phyloP scores from a whole-genome alignment of 148 eudicot genomes.

The Hydrangea macrophylla region DNA sequence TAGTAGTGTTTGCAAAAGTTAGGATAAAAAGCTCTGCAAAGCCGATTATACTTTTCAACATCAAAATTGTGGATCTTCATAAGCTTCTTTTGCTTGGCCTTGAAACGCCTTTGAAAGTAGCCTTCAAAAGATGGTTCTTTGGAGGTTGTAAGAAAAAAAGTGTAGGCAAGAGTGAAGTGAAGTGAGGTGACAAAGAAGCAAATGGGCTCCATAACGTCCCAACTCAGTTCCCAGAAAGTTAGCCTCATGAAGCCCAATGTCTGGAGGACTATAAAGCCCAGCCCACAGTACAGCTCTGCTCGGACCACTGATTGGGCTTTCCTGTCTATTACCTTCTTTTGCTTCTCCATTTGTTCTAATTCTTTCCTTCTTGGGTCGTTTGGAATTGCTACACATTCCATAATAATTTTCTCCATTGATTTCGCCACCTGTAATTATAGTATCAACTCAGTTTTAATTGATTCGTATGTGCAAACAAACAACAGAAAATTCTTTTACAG shows the following conservation, averaged over 20 bases:
- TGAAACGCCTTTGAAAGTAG: slow-evolving; percentile 43
- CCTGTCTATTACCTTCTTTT: slow-evolving; percentile 46
- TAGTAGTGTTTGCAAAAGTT: not conserved
- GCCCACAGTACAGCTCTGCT: slow-evolving; percentile 55
- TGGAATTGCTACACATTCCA: slow-evolving; percentile 37
- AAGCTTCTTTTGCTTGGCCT: slow-evolving; percentile 54
- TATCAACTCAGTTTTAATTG: not conserved
- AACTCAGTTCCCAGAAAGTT: slow-evolving; percentile 68
- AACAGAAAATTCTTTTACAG: no score
- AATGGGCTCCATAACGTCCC: slow-evolving; percentile 91
- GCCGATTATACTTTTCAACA: slow-evolving; percentile 37
- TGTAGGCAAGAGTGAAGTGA: slow-evolving; percentile 54
- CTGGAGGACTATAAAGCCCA: slow-evolving; percentile 50
- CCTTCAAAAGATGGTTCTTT: slow-evolving; percentile 68
- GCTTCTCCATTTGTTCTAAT: slow-evolving; percentile 41
- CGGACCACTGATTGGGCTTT: slow-evolving; percentile 41
- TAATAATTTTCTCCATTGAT: slow-evolving; percentile 47
- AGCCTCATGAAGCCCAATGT: slow-evolving; percentile 78
- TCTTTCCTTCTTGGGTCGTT: slow-evolving; percentile 56
- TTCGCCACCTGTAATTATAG: slow-evolving; percentile 41
- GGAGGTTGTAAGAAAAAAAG: slow-evolving; percentile 56
- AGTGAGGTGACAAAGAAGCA: slow-evolving; percentile 68
- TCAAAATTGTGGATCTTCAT: slow-evolving; percentile 46
- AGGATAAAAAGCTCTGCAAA: slow-evolving; percentile 42
- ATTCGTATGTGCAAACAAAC: no score